A percentile compares a stretch with the other conserved stretches of the same genome.
These are phyloP conservation scores for Guadua angustifolia DNA, from an alignment of 176 grass and related monocot species.

Conservation along the genomic window DNA sequence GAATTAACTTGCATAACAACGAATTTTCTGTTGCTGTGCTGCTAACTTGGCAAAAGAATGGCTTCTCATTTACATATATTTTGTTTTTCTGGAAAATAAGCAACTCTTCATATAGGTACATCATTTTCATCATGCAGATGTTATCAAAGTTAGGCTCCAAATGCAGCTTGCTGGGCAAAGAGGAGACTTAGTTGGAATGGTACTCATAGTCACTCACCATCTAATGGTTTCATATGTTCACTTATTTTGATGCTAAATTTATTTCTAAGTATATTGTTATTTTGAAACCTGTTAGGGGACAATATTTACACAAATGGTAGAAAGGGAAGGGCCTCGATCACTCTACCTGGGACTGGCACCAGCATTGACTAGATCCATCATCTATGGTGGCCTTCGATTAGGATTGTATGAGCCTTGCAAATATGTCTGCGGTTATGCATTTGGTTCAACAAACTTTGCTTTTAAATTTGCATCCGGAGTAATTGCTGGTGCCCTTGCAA, in stretches of 20 bases:
- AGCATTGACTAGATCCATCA: conserved; percentile 74
- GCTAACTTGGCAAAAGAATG: neutral
- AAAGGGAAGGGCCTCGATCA: conserved; percentile 73
- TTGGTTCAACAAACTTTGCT: conserved; percentile 83
- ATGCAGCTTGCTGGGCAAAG: conserved; percentile 96
- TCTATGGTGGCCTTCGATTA: conserved; percentile 94
- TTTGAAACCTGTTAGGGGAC: conserved; percentile 58
- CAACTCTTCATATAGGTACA: conserved; percentile 42
- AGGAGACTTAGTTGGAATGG: conserved; percentile 94
- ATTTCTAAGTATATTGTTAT: conserved; percentile 30
- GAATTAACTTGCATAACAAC: conserved; percentile 21
- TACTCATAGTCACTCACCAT: conserved; percentile 39
- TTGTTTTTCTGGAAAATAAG: conserved; percentile 22
- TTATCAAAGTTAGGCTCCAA: conserved; percentile 98
- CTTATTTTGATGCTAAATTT: conserved; percentile 20
- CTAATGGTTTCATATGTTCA: conserved; percentile 26
- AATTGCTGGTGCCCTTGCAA: conserved; percentile 76
- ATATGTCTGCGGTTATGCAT: conserved; percentile 66
- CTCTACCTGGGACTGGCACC: conserved; percentile 87
- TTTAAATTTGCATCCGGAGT: conserved; percentile 87
- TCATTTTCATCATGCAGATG: conserved; percentile 73
- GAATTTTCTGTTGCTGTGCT: neutral
- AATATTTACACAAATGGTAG: conserved; percentile 76
- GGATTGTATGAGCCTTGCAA: conserved; percentile 93
- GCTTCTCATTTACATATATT: neutral